Evolutionary conservation across 2,329 filamentous ascomycete genomes (phyloP).

Genomic region (Scedosporium dehoogii): DNA sequence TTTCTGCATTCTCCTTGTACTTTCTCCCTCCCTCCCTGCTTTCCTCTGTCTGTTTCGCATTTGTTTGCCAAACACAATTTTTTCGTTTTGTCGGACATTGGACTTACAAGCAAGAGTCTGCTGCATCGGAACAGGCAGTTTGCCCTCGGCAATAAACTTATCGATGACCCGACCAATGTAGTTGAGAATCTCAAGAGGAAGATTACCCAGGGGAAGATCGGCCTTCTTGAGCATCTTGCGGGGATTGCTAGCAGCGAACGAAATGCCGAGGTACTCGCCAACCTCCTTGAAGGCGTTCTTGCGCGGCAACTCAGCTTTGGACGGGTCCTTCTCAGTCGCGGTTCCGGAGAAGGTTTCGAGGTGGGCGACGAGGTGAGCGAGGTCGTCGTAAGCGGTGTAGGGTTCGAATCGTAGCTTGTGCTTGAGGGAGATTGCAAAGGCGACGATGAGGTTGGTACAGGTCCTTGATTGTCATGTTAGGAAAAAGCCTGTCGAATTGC

Average conservation of each 20-base stretch:
- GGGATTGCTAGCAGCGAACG: conserved; percentile 69
- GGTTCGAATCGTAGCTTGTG: conserved; percentile 79
- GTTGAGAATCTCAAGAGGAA: conserved; percentile 73
- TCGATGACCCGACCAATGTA: conserved; percentile 61
- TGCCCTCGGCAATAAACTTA: conserved; percentile 43
- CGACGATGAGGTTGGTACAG: conserved; percentile 67
- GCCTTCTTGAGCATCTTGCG: conserved; percentile 67
- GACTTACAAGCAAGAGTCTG: conserved; percentile 42
- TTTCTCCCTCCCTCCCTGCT: no score
- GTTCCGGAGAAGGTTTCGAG: conserved; percentile 64
- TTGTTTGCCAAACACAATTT: no score
- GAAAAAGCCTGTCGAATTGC: no score
- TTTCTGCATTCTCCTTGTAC: no score
- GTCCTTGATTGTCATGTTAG: conserved; percentile 27
- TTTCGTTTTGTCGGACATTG: conserved; percentile 2
- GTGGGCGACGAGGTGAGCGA: conserved; percentile 58
- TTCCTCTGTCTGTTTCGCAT: no score
- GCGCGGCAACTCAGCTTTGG: conserved; percentile 21
- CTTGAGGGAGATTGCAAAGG: conserved; percentile 69
- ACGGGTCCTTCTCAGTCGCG: conserved; percentile 31
- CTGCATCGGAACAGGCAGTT: conserved; percentile 45
- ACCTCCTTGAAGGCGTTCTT: conserved; percentile 50
- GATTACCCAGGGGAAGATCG: conserved; percentile 64
- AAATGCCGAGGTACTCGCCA: conserved; percentile 66
- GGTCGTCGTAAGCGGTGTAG: conserved; percentile 65